Percentiles rank a stretch among this genome's conserved stretches.
Conservation (phyloP, 495 filamentous ascomycete genomes). For the Podospora fimiseda region DNA sequence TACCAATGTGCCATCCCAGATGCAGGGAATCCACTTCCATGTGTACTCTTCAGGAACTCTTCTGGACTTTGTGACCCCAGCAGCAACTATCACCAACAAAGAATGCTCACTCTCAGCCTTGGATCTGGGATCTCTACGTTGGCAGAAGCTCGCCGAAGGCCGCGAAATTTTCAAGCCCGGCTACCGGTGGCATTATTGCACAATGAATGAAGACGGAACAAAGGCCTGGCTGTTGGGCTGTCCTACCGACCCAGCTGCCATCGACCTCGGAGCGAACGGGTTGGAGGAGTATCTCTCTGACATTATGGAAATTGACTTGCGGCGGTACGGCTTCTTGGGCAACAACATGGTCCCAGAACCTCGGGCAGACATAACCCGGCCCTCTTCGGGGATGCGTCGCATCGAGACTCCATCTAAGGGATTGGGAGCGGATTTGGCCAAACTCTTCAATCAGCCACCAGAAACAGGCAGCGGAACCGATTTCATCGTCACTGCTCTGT, state of each 20-base stretch:
- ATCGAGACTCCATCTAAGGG: conserved; percentile 51
- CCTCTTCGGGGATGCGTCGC: conserved; percentile 33
- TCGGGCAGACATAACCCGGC: conserved; percentile 49
- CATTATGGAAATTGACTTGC: conserved; percentile 83
- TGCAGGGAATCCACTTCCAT: conserved; percentile 88
- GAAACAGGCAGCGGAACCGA: conserved; percentile 76
- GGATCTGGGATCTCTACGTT: conserved; percentile 76
- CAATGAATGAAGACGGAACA: conserved; percentile 83
- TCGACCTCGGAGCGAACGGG: conserved; percentile 48
- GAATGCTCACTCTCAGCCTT: conserved; percentile 88
- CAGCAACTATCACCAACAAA: conserved; percentile 69
- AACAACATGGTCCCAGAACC: conserved; percentile 62
- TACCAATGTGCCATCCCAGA: conserved; percentile 77
- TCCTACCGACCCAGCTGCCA: conserved; percentile 54
- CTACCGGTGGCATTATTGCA: conserved; percentile 97
- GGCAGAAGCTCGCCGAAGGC: conserved; percentile 90
- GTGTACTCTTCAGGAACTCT: conserved; percentile 88
- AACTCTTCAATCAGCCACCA: conserved; percentile 75
- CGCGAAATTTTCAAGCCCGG: conserved; percentile 81
- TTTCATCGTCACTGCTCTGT: conserved; percentile 78
- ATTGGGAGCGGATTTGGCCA: conserved; percentile 73
- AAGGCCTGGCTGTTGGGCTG: conserved; percentile 97
- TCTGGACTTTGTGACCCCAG: conserved; percentile 88
- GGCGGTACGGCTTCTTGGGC: conserved; percentile 75
- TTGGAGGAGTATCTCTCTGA: conserved; percentile 88